These are phyloP conservation scores for Lagerstroemia speciosa DNA, from an alignment of 345 rosid species.

Conservation along the genomic window DNA sequence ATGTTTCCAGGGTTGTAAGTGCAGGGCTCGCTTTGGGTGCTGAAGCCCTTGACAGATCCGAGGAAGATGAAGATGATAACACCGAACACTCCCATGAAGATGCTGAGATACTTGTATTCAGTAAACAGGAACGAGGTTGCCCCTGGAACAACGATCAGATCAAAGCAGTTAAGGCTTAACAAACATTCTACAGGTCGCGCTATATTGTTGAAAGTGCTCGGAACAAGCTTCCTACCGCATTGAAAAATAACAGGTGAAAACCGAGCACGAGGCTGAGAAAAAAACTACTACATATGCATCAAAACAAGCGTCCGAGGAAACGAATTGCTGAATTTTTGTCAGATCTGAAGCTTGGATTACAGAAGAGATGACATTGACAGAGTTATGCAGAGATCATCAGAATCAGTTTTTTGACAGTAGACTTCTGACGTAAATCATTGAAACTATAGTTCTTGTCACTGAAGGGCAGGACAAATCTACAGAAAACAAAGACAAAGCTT, in stretches of 20 bases:
- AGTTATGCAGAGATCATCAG: not conserved
- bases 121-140: conserved; percentile 57
- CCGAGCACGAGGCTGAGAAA: not conserved
- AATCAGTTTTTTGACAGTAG: not conserved
- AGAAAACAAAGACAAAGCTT: not conserved
- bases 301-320: not conserved
- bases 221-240: not conserved
- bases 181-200: not conserved
- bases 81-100: conserved; percentile 45
- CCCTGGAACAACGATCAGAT: conserved; percentile 22
- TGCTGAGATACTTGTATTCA: conserved; percentile 44
- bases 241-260: not conserved
- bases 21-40: conserved; percentile 54
- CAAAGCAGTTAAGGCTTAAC: not conserved
- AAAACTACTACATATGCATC: not conserved
- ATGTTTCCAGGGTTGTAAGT: conserved; percentile 41
- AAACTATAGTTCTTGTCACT: not conserved
- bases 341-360: not conserved
- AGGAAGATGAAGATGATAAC: conserved; percentile 51
- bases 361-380: not conserved
- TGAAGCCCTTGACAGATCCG: conserved; percentile 61
- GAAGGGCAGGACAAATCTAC: not conserved
- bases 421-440: conserved; percentile 1
- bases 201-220: not conserved
- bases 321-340: not conserved